Evolutionary conservation across 768 basidiomycete species (phyloP).

Genomic region (Tulasnella sp.): DNA sequence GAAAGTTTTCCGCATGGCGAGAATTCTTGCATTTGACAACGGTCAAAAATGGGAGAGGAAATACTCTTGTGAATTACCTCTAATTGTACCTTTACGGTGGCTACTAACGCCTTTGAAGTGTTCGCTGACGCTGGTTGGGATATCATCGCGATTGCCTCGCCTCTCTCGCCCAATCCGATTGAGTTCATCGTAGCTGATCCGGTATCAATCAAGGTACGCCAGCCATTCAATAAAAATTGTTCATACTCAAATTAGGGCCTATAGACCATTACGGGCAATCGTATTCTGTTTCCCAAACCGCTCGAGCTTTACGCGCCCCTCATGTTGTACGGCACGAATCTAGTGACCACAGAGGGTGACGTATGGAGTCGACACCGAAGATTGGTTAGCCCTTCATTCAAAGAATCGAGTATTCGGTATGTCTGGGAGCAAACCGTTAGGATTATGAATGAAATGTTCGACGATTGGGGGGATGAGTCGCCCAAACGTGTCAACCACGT

Average conservation of each 20-base stretch:
- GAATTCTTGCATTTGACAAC: background rate
- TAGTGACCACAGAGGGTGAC: slow-evolving; percentile 7
- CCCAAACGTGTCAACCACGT: background rate
- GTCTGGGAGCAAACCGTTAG: background rate
- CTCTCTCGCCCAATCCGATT: background rate
- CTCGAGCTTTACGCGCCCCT: background rate
- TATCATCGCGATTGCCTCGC: background rate
- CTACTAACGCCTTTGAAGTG: background rate
- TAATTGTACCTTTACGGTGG: background rate
- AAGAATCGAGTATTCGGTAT: background rate
- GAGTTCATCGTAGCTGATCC: too few species aligned
- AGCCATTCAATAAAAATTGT: too few species aligned
- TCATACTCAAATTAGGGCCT: too few species aligned
- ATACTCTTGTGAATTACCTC: background rate
- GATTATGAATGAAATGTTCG: slow-evolving; percentile 18
- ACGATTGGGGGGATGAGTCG: background rate
- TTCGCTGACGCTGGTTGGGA: background rate
- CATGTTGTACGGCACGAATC: slow-evolving; percentile 1
- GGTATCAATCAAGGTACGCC: too few species aligned
- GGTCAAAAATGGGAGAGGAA: background rate
- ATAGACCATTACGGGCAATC: background rate
- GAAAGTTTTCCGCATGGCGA: background rate
- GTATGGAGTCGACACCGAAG: background rate
- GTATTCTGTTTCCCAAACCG: background rate
- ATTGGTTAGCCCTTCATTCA: background rate